Evolutionary conservation across 2,329 filamentous ascomycete genomes (phyloP).

Genomic region (Fusarium mangiferae): DNA sequence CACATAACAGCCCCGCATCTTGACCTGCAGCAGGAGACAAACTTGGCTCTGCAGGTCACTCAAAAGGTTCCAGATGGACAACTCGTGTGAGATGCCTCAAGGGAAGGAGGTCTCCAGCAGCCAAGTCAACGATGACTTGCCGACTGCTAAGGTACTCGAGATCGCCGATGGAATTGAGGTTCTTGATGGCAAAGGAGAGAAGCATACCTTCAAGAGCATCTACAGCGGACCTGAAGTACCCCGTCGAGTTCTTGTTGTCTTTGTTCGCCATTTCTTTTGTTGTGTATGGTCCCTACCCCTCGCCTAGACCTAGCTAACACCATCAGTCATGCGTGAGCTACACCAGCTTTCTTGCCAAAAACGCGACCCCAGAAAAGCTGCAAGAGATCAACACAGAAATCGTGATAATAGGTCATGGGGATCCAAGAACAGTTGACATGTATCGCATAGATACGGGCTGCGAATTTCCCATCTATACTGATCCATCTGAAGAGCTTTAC

Average conservation of each 20-base stretch:
- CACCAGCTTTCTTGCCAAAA: constrained; percentile 5
- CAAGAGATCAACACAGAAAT: constrained; percentile 11
- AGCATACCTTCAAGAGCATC: constrained; percentile 21
- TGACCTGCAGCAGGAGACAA: not conserved
- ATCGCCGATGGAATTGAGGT: constrained; percentile 7
- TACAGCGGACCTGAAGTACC: not conserved
- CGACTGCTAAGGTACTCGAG: not conserved
- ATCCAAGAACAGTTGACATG: constrained; percentile 3
- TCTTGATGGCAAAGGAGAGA: constrained; percentile 1
- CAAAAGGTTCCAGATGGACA: not conserved
- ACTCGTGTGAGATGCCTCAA: not conserved
- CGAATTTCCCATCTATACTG: constrained; percentile 21
- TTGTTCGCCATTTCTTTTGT: constrained; percentile 31
- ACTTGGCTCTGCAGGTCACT: rapidly evolving
- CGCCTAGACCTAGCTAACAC: not conserved
- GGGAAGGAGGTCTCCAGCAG: not conserved
- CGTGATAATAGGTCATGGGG: constrained; percentile 12
- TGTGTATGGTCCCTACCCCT: not conserved
- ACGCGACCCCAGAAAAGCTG: constrained; percentile 22
- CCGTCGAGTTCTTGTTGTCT: constrained; percentile 16
- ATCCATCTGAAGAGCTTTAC: constrained; percentile 19
- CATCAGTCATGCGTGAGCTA: constrained; percentile 15
- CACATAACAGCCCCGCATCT: not conserved
- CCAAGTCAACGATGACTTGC: constrained; percentile 7
- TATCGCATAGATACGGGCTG: constrained; percentile 26